Evolutionary conservation across 768 basidiomycete species (phyloP), one percentile per base, ranked within the genome.

Genomic region (Leucosporidium scottii): DNA sequence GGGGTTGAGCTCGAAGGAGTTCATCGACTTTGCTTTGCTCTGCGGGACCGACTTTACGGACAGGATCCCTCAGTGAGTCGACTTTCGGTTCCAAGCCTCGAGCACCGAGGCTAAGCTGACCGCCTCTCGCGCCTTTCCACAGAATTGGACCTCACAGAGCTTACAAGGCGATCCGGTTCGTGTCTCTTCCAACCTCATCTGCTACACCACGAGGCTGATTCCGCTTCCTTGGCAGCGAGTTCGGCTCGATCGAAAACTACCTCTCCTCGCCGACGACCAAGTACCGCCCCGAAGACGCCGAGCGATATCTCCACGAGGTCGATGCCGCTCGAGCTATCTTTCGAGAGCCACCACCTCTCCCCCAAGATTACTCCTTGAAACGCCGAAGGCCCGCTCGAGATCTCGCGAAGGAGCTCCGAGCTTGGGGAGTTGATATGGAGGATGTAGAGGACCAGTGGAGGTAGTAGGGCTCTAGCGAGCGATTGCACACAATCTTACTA

Each of bases 11-110:
- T n/a, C 21, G 18, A 44, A 54, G 27, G 25, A 58, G 67, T 64
- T 72, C 34, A 25, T 66, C 31, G 71, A 72, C 30, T 68, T 54
- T 15, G 58, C 58, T 15, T 23, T 72, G 27, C 51, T 72, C 13
- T 66, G 61, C 55, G 71, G 71, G 49, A 72, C 71, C 0, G 71
- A 72, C 54, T 72, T 72, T 23, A 66, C 71, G 7, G 67, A 66
- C 12, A 48, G 70, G 27, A 53, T 71, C 8, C 56, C 39, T 4
- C 5, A 4, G 69, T 66, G 36, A 25, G 68, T 62, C 49, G 25
- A 1, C 10, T 10, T 0, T 3, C 2, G 17, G 28, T 10, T 23
- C 27, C 18, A 30, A 10, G 2, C 34, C 25, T 39, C 34, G 49
- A 0, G 18, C 54, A 13, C 39, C 39, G 39, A 44, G 39, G 8